A percentile compares a stretch with the other conserved stretches of the same genome.
These are phyloP conservation scores for Aegilops speltoides DNA, from an alignment of 176 grass and related monocot genomes.

Conservation along the genomic window DNA sequence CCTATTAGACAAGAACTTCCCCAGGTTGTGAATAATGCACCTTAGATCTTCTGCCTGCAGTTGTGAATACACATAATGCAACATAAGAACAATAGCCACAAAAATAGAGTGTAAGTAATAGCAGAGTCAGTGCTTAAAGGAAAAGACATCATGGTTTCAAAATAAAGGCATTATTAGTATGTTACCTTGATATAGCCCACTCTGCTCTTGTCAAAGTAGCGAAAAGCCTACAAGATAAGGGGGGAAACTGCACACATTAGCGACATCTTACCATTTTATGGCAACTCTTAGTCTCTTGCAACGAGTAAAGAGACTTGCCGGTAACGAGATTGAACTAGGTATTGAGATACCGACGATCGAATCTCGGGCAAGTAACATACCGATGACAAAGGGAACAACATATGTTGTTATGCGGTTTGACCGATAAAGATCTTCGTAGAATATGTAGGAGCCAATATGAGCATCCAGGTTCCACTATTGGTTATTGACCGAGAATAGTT, in stretches of 20 bases:
- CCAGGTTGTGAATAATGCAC: slow-evolving; percentile 69
- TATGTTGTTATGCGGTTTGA: no score
- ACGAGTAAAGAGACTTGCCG: no score
- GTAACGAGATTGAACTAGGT: no score
- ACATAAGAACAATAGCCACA: neutral
- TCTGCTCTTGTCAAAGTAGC: slow-evolving; percentile 66
- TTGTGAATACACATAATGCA: neutral
- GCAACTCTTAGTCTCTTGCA: neutral
- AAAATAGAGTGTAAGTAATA: neutral
- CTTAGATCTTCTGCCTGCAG: slow-evolving; percentile 70
- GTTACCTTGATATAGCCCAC: slow-evolving; percentile 64
- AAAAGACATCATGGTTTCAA: neutral
- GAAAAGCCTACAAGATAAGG: slow-evolving; percentile 59
- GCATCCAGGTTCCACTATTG: no score
- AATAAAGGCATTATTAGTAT: neutral
- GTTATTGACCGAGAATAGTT: no score
- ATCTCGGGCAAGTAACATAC: no score
- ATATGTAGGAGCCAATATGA: no score
- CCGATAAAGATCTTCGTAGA: no score
- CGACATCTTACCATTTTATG: neutral
- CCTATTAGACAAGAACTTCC: slow-evolving; percentile 57
- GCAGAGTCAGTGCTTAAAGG: neutral
- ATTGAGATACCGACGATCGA: no score
- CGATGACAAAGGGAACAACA: no score
- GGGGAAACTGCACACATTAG: slow-evolving; percentile 13